A percentile compares a stretch with the other conserved stretches of the same genome.
Evolutionary conservation across 1,139 yeast genomes (phyloP).

Genomic region (Groenewaldozyma auringiensis): DNA sequence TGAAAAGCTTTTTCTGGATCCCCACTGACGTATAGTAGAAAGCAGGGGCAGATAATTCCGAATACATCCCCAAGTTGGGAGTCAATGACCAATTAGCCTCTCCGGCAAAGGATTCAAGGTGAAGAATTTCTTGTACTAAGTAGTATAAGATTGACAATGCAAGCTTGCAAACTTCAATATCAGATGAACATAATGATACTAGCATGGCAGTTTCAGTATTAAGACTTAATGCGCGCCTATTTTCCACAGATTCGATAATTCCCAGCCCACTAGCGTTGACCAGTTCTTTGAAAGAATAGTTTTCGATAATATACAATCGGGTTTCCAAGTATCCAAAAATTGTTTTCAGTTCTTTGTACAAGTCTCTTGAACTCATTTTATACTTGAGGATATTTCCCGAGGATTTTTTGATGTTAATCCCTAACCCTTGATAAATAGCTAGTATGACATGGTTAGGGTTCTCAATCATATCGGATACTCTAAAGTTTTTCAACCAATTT

Average conservation of each 20-base stretch:
- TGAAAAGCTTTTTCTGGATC: conserved; percentile 57
- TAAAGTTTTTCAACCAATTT: background rate
- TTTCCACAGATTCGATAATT: conserved; percentile 20
- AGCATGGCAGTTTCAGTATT: conserved; percentile 43
- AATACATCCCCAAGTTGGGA: conserved; percentile 34
- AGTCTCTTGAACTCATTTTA: background rate
- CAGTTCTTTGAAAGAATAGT: conserved; percentile 26
- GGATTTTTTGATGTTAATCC: conserved; percentile 12
- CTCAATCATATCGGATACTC: conserved; percentile 3
- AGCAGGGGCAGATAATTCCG: conserved; percentile 49
- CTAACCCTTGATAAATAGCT: conserved; percentile 14
- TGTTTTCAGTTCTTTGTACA: conserved; percentile 15
- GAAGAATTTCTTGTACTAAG: conserved; percentile 37
- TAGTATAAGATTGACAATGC: conserved; percentile 44
- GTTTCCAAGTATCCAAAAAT: conserved; percentile 18
- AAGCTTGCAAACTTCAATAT: conserved; percentile 47
- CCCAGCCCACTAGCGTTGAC: conserved; percentile 15
- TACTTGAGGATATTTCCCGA: conserved; percentile 8
- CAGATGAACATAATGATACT: conserved; percentile 49
- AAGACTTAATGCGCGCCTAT: conserved; percentile 26
- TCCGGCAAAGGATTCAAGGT: conserved; percentile 21
- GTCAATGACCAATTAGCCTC: conserved; percentile 25
- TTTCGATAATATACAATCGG: conserved; percentile 18
- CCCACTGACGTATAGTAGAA: conserved; percentile 65
- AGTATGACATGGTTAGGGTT: conserved; percentile 10